Conservation (phyloP, 129 eudicot genomes). For the Artemisia annua region DNA sequence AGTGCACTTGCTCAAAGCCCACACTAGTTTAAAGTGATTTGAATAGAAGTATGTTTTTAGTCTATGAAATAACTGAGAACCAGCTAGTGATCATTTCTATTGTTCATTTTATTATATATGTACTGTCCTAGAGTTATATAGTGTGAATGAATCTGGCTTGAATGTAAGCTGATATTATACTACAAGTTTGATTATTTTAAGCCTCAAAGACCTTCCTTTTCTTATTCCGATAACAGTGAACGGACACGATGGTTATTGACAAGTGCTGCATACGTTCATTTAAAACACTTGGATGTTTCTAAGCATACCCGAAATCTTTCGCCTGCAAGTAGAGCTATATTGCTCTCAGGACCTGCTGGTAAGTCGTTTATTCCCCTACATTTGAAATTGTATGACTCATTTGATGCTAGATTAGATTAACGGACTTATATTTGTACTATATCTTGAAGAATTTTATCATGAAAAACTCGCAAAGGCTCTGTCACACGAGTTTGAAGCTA, state of each 20-base stretch:
- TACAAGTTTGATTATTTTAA: constrained; percentile 2
- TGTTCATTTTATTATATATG: background rate
- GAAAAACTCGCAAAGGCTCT: constrained; percentile 87
- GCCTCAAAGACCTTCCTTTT: background rate
- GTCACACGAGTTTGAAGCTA: constrained; percentile 80
- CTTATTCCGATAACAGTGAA: constrained; percentile 61
- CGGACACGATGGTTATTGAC: constrained; percentile 67
- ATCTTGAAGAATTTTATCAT: constrained; percentile 63
- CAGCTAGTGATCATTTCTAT: no score
- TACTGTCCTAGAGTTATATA: background rate
- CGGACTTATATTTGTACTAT: constrained; percentile 17
- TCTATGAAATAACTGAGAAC: no score
- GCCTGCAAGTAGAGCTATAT: constrained; percentile 88
- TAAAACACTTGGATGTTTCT: constrained; percentile 77
- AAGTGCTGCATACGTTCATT: constrained; percentile 96
- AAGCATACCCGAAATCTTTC: constrained; percentile 80
- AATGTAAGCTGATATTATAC: background rate
- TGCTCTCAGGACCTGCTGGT: constrained; percentile 94
- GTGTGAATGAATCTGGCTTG: background rate
- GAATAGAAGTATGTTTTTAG: no score
- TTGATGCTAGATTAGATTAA: constrained; percentile 14
- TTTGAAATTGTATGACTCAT: constrained; percentile 1
- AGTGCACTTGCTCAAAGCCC: no score
- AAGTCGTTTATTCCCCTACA: constrained; percentile 22
- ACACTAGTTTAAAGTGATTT: no score